A percentile compares a stretch with the other conserved stretches of the same genome.
These are phyloP conservation scores for Penicillium salamii DNA, from an alignment of 495 filamentous ascomycete species.

Conservation along the genomic window DNA sequence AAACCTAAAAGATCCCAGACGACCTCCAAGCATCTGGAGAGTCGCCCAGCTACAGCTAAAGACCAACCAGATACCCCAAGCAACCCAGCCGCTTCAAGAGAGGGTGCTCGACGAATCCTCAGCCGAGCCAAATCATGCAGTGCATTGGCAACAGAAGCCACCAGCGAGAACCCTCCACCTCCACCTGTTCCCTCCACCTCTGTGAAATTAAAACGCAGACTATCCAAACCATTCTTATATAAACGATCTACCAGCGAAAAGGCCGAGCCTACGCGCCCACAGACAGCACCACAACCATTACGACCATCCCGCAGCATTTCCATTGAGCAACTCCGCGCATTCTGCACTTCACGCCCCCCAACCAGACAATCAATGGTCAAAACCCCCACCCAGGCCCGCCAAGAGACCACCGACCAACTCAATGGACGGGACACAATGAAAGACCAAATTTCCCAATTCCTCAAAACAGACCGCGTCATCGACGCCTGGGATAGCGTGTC, in stretches of 20 bases:
- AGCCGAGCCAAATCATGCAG: slow-evolving; percentile 25
- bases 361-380: slow-evolving; percentile 15
- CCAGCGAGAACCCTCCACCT: slow-evolving; percentile 8
- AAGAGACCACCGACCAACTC: slow-evolving; percentile 10
- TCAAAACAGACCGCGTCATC: slow-evolving; percentile 40
- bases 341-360: slow-evolving; percentile 19
- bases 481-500: slow-evolving; percentile 37
- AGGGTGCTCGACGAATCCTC: slow-evolving; percentile 9
- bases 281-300: slow-evolving; percentile 28
- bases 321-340: slow-evolving; percentile 25
- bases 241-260: slow-evolving; percentile 25
- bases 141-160: slow-evolving; percentile 15
- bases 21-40: slow-evolving; percentile 6
- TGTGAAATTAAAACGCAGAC: slow-evolving; percentile 21
- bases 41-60: slow-evolving; percentile 16
- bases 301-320: slow-evolving; percentile 25
- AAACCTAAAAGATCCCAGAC: slow-evolving; percentile 6
- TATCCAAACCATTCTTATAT: slow-evolving; percentile 29
- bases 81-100: neutral
- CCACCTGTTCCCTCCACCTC: slow-evolving; percentile 21
- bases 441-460: slow-evolving; percentile 37
- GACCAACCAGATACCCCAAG: slow-evolving; percentile 8
- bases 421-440: slow-evolving; percentile 30
- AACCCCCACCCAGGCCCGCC: slow-evolving; percentile 6
- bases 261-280: slow-evolving; percentile 17